Conservation (phyloP, 202 grass and related monocot genomes). For the Eragrostis tef region DNA sequence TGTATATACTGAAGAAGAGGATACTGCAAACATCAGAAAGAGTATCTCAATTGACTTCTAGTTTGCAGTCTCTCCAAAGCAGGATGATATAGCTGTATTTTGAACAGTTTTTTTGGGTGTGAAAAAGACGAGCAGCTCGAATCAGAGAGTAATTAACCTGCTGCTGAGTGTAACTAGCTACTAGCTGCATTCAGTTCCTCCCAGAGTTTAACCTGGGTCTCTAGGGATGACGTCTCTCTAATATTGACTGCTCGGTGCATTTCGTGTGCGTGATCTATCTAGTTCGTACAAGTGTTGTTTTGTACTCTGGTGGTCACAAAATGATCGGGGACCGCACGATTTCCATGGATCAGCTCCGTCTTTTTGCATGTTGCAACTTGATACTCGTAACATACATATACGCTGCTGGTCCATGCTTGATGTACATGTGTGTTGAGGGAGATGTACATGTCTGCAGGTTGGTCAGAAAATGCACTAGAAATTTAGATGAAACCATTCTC, state of each 20-base stretch:
- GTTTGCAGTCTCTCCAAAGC: not conserved
- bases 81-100: too few relatives aligned
- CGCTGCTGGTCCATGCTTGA: constrained; percentile 11
- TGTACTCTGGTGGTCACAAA: not conserved
- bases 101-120: too few relatives aligned
- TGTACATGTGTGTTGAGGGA: not conserved
- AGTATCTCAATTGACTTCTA: not conserved
- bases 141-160: too few relatives aligned
- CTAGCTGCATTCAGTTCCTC: too few relatives aligned
- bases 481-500: too few relatives aligned
- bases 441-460: not conserved
- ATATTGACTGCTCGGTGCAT: too few relatives aligned
- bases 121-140: too few relatives aligned
- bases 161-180: too few relatives aligned
- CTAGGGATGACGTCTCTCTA: too few relatives aligned
- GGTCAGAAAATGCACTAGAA: not conserved
- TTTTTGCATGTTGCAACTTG: constrained; percentile 1
- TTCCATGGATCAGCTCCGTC: not conserved
- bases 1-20: too few relatives aligned
- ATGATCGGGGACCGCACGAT: not conserved
- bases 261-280: not conserved
- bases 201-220: too few relatives aligned
- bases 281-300: not conserved
- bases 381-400: not conserved
- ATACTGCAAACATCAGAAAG: too few relatives aligned